phyloP scores from a whole-genome alignment of 345 rosid genomes.

The Leavenworthia alabamica region DNA sequence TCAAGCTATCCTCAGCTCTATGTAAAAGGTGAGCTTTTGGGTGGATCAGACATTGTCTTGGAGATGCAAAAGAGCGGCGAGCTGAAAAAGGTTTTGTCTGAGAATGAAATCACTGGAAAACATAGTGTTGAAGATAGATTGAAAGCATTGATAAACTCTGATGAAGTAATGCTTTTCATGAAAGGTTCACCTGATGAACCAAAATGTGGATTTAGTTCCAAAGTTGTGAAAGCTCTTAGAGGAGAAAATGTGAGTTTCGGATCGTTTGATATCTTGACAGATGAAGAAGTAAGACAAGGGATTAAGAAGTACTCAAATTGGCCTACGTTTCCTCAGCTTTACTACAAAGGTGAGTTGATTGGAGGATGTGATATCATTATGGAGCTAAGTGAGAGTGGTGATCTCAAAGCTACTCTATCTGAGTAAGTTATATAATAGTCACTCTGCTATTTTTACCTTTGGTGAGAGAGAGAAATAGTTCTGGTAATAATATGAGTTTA shows the following conservation, averaged over 20 bases:
- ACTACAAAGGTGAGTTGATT: slow-evolving; percentile 85
- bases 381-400: slow-evolving; percentile 66
- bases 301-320: slow-evolving; percentile 81
- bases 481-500: slow-evolving; percentile 9
- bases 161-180: slow-evolving; percentile 92
- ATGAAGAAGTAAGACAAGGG: slow-evolving; percentile 95
- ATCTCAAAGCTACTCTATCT: slow-evolving; percentile 70
- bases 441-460: not conserved
- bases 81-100: slow-evolving; percentile 49
- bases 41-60: slow-evolving; percentile 86
- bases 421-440: slow-evolving; percentile 35
- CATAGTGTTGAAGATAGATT: slow-evolving; percentile 58
- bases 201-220: slow-evolving; percentile 87
- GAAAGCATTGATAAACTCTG: slow-evolving; percentile 48
- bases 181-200: slow-evolving; percentile 91
- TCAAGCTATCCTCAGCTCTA: slow-evolving; percentile 94
- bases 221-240: slow-evolving; percentile 71
- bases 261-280: slow-evolving; percentile 65
- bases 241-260: slow-evolving; percentile 69
- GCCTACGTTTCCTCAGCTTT: slow-evolving; percentile 97
- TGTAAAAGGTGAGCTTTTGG: slow-evolving; percentile 69
- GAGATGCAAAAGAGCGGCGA: slow-evolving; percentile 98
- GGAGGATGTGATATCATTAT: slow-evolving; percentile 92
- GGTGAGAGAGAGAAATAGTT: not conserved
- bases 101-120: slow-evolving; percentile 53